Conservation (phyloP, 2,329 filamentous ascomycete species). For the Cytospora paraplurivora region DNA sequence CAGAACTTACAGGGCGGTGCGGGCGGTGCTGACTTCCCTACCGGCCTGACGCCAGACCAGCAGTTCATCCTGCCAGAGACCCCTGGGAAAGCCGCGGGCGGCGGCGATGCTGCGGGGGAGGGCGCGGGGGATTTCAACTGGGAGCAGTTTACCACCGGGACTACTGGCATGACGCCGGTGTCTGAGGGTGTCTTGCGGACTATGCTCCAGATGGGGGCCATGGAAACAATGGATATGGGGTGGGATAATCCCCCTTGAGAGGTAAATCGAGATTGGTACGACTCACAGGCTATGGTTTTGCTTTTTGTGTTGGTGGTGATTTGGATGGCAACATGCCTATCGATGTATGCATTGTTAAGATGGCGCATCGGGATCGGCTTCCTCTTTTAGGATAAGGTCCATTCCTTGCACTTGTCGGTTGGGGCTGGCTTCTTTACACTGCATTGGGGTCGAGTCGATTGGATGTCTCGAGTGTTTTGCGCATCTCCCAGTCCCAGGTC, state of each 20-base stretch:
- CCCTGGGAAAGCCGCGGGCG: constrained; percentile 36
- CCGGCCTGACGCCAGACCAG: constrained; percentile 40
- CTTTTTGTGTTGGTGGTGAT: background rate
- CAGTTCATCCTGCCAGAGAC: constrained; percentile 42
- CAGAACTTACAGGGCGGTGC: constrained; percentile 35
- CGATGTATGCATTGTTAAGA: background rate
- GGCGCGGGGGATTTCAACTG: constrained; percentile 39
- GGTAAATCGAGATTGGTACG: background rate
- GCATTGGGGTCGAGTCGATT: background rate
- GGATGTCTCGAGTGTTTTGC: background rate
- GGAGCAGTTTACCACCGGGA: constrained; percentile 34
- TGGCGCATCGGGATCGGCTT: background rate
- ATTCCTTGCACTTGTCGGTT: background rate
- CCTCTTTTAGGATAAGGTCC: background rate
- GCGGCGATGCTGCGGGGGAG: constrained; percentile 5
- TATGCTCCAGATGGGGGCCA: constrained; percentile 60
- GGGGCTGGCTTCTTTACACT: background rate
- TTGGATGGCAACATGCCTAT: background rate
- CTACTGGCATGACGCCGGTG: constrained; percentile 55
- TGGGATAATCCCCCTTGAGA: constrained; percentile 45
- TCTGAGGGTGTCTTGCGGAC: constrained; percentile 60
- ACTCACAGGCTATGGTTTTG: background rate
- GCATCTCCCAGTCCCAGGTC: background rate
- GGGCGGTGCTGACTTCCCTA: constrained; percentile 39
- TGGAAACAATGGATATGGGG: constrained; percentile 60